A percentile compares a stretch with the other conserved stretches of the same genome.
These are phyloP conservation scores for Pseudoperonospora humuli DNA, from an alignment of 352 stramenopile genomes.

Conservation along the genomic window DNA sequence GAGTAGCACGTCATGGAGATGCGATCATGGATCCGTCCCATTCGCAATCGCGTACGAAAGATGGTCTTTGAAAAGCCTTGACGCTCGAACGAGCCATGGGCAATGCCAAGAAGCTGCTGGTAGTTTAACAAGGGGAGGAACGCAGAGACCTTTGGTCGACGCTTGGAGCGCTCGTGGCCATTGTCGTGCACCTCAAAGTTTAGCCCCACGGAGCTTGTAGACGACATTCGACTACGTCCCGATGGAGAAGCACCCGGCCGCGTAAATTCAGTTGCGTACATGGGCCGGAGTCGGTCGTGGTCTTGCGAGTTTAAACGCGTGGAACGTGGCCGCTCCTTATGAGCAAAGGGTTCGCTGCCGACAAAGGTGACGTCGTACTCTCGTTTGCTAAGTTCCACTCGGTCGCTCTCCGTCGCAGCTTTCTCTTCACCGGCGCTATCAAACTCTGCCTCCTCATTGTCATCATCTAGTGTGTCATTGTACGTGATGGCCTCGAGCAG, in stretches of 20 bases:
- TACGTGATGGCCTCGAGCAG: slow-evolving; percentile 64
- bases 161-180: slow-evolving; percentile 29
- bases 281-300: slow-evolving; percentile 40
- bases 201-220: slow-evolving; percentile 48
- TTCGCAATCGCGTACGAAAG: slow-evolving; percentile 56
- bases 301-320: slow-evolving; percentile 62
- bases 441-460: slow-evolving; percentile 17
- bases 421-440: slow-evolving; percentile 30
- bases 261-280: slow-evolving; percentile 62
- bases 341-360: slow-evolving; percentile 18
- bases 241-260: slow-evolving; percentile 42
- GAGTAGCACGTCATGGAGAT: slow-evolving; percentile 65
- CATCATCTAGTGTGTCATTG: slow-evolving; percentile 27
- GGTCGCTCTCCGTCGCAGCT: slow-evolving; percentile 18
- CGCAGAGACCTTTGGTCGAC: slow-evolving; percentile 35
- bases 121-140: slow-evolving; percentile 68
- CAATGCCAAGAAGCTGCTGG: slow-evolving; percentile 57
- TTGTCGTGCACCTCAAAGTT: slow-evolving; percentile 23
- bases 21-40: slow-evolving; percentile 63
- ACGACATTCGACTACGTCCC: slow-evolving; percentile 59
- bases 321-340: slow-evolving; percentile 52
- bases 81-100: slow-evolving; percentile 33
- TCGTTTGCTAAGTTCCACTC: slow-evolving; percentile 10
- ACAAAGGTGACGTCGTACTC: slow-evolving; percentile 29
- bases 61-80: slow-evolving; percentile 36